Base-by-base conservation (phyloP, 2,329 filamentous ascomycete genomes). In the Juglanconis oblonga region DNA sequence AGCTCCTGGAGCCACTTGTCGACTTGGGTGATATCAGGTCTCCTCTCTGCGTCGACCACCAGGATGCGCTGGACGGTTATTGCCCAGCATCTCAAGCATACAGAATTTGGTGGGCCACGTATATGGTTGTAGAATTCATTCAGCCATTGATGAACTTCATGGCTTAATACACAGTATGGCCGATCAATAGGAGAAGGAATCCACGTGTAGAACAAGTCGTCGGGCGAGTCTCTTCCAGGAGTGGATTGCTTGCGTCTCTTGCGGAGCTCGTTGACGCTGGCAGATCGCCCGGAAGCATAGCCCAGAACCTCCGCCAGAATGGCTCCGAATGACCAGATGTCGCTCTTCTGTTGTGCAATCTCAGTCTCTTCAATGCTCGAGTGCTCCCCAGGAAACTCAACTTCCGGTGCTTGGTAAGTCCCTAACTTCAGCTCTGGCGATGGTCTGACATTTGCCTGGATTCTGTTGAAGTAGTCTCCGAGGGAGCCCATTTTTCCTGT, bases 321-420 rank as follows among this genome's bases (percentile, higher is more conserved):
- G 17, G 62, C 52, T 4, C 59, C 62, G 14, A 57, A 64, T 1
- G 59, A 62, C 62, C 62, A 64, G 17, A 62, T 51, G 11, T 64
- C 62, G 31, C 52, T 56, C 4, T 32, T 33, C 14, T 52, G 42
- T 3, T 50, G 36, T 1, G 44, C 48, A 9, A 31, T 13, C 5
- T 48, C 50, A 5, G 31, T 24, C 5, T 52, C 40, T 36, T 38
- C n/a, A 13, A 48, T 33, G 17, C 35, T 54, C 7, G 14, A 31
- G 3, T 24, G 51, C 1, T 24, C 35, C 5, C 35, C 51, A 38
- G 17, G 55, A 5, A 45, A 45, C 31, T 53, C 55, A 24, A 62
- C 47, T 5, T 64, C 62, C 2, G 62, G 62, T 4, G 62, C 59
- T 17, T 62, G 59, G 17, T 59, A 62, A 11, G 51, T 33, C 6